These are phyloP conservation scores for Hypoxylon sp. DNA, from an alignment of 2,329 filamentous ascomycete genomes.

Conservation along the genomic window DNA sequence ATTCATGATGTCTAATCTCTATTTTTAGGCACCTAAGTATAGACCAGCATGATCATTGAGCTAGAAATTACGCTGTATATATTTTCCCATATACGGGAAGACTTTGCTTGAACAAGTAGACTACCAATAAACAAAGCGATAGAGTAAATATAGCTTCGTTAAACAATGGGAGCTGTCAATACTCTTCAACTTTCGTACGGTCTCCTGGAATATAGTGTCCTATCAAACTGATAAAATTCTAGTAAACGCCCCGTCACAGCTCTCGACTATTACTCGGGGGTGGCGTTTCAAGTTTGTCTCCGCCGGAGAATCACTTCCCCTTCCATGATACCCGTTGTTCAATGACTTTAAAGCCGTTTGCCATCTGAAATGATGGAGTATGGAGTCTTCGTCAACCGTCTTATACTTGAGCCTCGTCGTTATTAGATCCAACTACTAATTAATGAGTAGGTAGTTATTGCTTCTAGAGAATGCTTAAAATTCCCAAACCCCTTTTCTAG, in stretches of 20 bases:
- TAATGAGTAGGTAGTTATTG: too few species aligned
- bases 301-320: background rate
- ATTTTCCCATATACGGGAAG: background rate
- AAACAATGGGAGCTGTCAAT: background rate
- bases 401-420: too few species aligned
- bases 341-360: background rate
- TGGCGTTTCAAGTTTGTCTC: background rate
- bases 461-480: too few species aligned
- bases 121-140: conserved; percentile 4
- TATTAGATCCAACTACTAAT: too few species aligned
- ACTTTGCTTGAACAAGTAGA: background rate
- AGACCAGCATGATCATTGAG: background rate
- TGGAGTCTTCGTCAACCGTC: too few species aligned
- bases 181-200: background rate
- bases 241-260: background rate
- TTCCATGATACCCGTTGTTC: background rate
- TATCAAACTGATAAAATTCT: background rate
- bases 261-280: background rate
- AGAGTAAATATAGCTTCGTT: background rate
- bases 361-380: background rate
- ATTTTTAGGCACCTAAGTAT: background rate
- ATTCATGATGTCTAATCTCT: background rate
- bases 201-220: background rate
- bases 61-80: conserved; percentile 1
- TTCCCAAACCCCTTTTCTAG: too few species aligned